Base-by-base conservation (phyloP, 768 basidiomycete species). In the Asterophora lycoperdoides region DNA sequence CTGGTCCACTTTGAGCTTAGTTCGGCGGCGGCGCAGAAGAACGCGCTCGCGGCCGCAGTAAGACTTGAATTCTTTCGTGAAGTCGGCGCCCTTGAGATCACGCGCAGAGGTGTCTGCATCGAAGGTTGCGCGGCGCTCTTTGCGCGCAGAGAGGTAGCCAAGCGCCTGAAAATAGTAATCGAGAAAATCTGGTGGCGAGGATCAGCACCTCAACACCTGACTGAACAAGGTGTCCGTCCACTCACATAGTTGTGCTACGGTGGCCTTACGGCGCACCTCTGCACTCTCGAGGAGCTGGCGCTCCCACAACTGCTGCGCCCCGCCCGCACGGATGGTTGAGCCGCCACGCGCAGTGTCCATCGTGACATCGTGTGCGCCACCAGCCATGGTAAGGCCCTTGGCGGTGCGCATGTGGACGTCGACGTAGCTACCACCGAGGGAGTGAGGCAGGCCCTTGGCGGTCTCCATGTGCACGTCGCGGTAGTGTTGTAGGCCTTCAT, bases 81-180 rank as follows among this genome's bases (percentile, higher is more conserved):
- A 83, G 52, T 89, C 83, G 9, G 69, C 55, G 10, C 66, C 64
- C 41, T 67, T 70, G n/a, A 86, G 65, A 44, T 79, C 71, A 28
- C 95, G 86, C 9, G 77, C 70, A 2, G 77, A 60, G 4, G 93
- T 94, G 59, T 96, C 93, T 13, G 75, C 70, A 62, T 95, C 87
- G 67, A 98, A 97, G 47, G 75, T 80, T 14, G 80, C 65, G 23
- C 93, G 79, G 19, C 96, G 84, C 39, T 92, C 84, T 64, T 92
- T 93, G 19, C 96, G 82, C 15, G 85, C 69, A 7, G 86, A 81
- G 50, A 97, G 77, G 68, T 97, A 97, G 14, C 91, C 92, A 32
- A 99, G 78, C 1, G 83, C 79, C 63, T 97, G 92, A 65, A 99
- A 99, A 71, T 99, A 99, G 65, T 99, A 98, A 68, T 98, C 95